These are phyloP conservation scores for Daldinia caldariorum DNA, from an alignment of 495 filamentous ascomycete genomes.

Conservation along the genomic window DNA sequence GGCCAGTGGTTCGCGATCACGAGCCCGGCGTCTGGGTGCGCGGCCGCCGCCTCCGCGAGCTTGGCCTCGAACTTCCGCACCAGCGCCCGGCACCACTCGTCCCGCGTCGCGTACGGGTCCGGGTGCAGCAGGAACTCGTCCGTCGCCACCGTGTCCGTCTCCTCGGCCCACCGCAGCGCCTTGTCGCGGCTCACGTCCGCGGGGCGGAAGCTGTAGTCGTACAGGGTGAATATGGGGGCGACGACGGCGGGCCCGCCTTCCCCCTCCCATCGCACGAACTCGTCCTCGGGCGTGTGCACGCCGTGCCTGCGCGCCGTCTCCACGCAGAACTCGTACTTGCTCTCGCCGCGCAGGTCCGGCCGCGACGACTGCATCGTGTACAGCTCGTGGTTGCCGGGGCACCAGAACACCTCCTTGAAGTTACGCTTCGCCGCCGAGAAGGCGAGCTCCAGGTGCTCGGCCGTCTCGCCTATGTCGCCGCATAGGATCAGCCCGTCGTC, in stretches of 20 bases:
- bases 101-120: slow-evolving; percentile 44
- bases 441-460: slow-evolving; percentile 44
- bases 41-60: slow-evolving; percentile 24
- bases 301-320: slow-evolving; percentile 43
- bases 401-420: slow-evolving; percentile 49
- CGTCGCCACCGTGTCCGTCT: slow-evolving; percentile 46
- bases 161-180: slow-evolving; percentile 49
- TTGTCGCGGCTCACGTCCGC: slow-evolving; percentile 38
- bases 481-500: slow-evolving; percentile 49
- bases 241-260: slow-evolving; percentile 43
- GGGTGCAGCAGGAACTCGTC: slow-evolving; percentile 51
- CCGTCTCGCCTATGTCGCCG: slow-evolving; percentile 50
- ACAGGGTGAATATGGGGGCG: slow-evolving; percentile 49
- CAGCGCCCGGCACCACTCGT: slow-evolving; percentile 46
- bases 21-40: slow-evolving; percentile 28
- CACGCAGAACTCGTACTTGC: slow-evolving; percentile 47
- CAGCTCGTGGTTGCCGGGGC: slow-evolving; percentile 52
- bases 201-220: slow-evolving; percentile 52
- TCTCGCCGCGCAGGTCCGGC: slow-evolving; percentile 43
- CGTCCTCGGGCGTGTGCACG: slow-evolving; percentile 50
- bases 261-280: slow-evolving; percentile 46
- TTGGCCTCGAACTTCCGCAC: slow-evolving; percentile 36
- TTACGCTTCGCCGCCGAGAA: slow-evolving; percentile 42
- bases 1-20: slow-evolving; percentile 51
- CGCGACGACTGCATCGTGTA: slow-evolving; percentile 44